Evolutionary conservation across 83 land plant species (phyloP).

Genomic region (Picea abies): DNA sequence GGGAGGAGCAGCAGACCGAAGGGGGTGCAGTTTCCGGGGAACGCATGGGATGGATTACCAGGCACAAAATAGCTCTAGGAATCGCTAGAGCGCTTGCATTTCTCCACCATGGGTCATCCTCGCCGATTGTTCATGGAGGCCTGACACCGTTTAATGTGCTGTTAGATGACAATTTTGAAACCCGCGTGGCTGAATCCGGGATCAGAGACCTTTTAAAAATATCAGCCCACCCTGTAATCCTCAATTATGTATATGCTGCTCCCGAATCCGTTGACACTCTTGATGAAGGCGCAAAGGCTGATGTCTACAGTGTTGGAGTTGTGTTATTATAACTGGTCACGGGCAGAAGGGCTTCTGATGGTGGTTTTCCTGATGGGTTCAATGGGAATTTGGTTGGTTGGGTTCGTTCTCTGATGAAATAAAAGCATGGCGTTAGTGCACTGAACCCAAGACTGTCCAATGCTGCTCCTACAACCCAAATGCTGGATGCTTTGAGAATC

Average conservation of each 20-base stretch:
- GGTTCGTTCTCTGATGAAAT: slow-evolving; percentile 41
- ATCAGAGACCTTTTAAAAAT: slow-evolving; percentile 18
- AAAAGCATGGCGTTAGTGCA: slow-evolving; percentile 28
- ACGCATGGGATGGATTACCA: too few relatives aligned
- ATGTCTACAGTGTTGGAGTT: slow-evolving; percentile 57
- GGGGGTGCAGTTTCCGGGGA: too few relatives aligned
- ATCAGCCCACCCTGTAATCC: background rate
- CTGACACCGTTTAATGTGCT: too few relatives aligned
- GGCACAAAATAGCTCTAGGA: too few relatives aligned
- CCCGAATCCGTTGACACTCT: background rate
- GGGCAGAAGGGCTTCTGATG: slow-evolving; percentile 37
- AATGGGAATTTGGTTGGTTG: slow-evolving; percentile 17
- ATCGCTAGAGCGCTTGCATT: too few relatives aligned
- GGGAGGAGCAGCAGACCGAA: too few relatives aligned
- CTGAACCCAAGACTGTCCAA: slow-evolving; percentile 41
- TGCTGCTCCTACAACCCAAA: slow-evolving; percentile 19
- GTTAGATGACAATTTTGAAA: slow-evolving; percentile 51
- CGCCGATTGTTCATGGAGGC: too few relatives aligned
- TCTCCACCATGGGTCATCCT: too few relatives aligned
- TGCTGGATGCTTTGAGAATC: slow-evolving; percentile 46
- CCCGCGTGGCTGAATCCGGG: slow-evolving; percentile 54
- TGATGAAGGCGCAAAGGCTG: slow-evolving; percentile 19
- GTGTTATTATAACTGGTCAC: slow-evolving; percentile 61
- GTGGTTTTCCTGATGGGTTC: slow-evolving; percentile 7
- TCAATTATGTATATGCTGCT: background rate